phyloP scores from a whole-genome alignment of 495 filamentous ascomycete genomes.

The Trichoderma virens region DNA sequence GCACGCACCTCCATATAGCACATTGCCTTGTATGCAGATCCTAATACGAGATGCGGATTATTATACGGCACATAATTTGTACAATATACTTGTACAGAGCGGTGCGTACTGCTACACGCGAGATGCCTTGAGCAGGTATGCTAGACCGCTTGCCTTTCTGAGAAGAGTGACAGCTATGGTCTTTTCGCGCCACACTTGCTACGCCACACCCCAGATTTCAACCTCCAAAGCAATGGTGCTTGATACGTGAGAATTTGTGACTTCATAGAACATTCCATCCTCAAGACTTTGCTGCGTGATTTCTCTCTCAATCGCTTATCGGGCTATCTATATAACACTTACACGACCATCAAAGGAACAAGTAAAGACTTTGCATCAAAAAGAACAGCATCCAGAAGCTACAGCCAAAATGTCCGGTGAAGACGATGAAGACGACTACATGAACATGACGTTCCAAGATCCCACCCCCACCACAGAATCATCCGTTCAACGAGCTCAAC shows the following conservation, averaged over 20 bases:
- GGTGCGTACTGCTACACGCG: too few species aligned
- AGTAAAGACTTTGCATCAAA: background rate
- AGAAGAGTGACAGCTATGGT: too few species aligned
- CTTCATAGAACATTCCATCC: too few species aligned
- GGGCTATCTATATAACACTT: background rate
- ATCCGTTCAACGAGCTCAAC: conserved; percentile 47
- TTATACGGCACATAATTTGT: background rate
- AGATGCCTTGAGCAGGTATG: too few species aligned
- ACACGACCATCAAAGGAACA: too few species aligned
- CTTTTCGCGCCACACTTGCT: background rate
- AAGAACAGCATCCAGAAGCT: background rate
- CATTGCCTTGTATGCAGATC: too few species aligned
- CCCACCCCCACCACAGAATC: conserved; percentile 37
- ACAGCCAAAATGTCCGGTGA: conserved; percentile 16
- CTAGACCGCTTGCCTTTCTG: too few species aligned
- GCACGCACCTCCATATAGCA: too few species aligned
- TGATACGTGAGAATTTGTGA: too few species aligned
- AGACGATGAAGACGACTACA: conserved; percentile 57
- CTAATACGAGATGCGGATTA: background rate
- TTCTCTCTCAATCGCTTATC: background rate
- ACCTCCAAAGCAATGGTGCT: background rate
- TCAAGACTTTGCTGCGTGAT: background rate
- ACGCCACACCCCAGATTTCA: conserved; percentile 5
- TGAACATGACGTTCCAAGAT: conserved; percentile 52
- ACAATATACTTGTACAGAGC: too few species aligned